Percentiles rank a stretch among this genome's conserved stretches.
Evolutionary conservation across 2,329 filamentous ascomycete species (phyloP).

Genomic region (Cytospora schulzeri): DNA sequence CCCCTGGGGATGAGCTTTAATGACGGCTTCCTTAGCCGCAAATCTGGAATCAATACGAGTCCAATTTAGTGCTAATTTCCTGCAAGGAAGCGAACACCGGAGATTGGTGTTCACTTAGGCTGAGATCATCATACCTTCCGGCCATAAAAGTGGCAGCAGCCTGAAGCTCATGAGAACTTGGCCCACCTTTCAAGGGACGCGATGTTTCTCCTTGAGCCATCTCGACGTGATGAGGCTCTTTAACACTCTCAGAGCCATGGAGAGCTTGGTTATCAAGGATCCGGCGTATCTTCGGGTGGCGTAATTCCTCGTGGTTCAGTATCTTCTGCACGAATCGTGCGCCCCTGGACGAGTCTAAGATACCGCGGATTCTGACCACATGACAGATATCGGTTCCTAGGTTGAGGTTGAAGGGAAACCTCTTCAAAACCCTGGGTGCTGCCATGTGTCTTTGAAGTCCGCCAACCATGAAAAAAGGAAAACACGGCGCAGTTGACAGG

Average conservation of each 20-base stretch:
- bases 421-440: conserved; percentile 15
- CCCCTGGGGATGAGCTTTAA: conserved; percentile 69
- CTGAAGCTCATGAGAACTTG: conserved; percentile 35
- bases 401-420: conserved; percentile 66
- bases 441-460: conserved; percentile 12
- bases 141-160: conserved; percentile 46
- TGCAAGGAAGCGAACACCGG: not conserved
- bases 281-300: conserved; percentile 21
- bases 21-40: conserved; percentile 74
- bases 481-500: not conserved
- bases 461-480: not conserved
- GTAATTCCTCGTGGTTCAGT: conserved; percentile 46
- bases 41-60: conserved; percentile 46
- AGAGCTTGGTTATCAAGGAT: not conserved
- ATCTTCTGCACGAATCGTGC: conserved; percentile 51
- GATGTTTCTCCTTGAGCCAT: not conserved
- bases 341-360: conserved; percentile 52
- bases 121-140: conserved; percentile 42
- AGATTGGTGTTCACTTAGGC: not conserved
- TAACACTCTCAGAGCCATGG: not conserved
- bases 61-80: not conserved
- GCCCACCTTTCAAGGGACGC: conserved; percentile 10
- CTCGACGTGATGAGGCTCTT: not conserved
- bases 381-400: conserved; percentile 81
- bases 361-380: conserved; percentile 62